Percentiles rank a stretch among this genome's conserved stretches.
These are phyloP conservation scores for Quercus lobata DNA, from an alignment of 331 rosid genomes.

Conservation along the genomic window DNA sequence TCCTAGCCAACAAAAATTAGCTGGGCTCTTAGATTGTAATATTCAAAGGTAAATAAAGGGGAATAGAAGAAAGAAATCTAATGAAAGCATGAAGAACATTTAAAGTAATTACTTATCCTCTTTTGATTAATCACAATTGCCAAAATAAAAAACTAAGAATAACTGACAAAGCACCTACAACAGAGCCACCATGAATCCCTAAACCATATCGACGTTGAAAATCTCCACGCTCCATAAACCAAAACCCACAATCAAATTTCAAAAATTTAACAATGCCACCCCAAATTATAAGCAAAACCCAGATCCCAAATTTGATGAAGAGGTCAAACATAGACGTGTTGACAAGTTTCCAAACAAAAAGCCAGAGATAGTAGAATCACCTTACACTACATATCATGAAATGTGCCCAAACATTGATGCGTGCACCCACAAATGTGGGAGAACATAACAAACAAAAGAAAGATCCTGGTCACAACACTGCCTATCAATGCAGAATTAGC, in stretches of 20 bases:
- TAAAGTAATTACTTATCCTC: too few species aligned
- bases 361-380: neutral
- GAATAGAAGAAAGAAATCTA: too few species aligned
- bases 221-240: constrained; percentile 49
- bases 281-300: constrained; percentile 9
- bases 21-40: too few species aligned
- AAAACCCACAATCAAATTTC: constrained; percentile 1
- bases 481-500: neutral
- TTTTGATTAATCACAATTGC: too few species aligned
- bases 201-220: constrained; percentile 32
- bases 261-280: neutral
- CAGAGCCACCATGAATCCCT: neutral
- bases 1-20: too few species aligned
- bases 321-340: too few species aligned
- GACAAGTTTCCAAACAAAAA: neutral
- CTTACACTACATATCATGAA: neutral
- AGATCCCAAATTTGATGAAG: neutral
- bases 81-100: too few species aligned
- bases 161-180: too few species aligned
- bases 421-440: neutral
- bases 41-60: too few species aligned
- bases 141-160: too few species aligned
- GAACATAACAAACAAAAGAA: neutral
- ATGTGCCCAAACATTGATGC: neutral
- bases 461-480: neutral